These are phyloP conservation scores for Scheffersomyces lignicola DNA, from an alignment of 1,139 yeast species.

Conservation along the genomic window DNA sequence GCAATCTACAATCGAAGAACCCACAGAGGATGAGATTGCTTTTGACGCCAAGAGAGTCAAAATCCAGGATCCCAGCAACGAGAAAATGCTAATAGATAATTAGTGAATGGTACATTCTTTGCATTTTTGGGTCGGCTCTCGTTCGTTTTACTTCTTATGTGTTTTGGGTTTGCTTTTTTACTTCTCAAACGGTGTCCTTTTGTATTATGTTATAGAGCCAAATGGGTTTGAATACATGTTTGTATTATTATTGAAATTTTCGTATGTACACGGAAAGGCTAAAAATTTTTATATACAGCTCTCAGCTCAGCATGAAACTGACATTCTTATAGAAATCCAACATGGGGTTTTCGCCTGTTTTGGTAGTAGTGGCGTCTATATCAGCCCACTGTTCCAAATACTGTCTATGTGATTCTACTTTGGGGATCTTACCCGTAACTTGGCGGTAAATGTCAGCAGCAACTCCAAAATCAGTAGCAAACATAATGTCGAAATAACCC, in stretches of 20 bases:
- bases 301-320: conserved; percentile 53
- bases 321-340: conserved; percentile 76
- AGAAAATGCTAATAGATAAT: conserved; percentile 1
- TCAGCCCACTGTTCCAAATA: conserved; percentile 76
- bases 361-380: conserved; percentile 63
- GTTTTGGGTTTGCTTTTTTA: conserved; percentile 1
- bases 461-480: conserved; percentile 74
- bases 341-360: conserved; percentile 87
- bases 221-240: conserved; percentile 6
- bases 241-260: conserved; percentile 9
- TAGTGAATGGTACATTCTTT: neutral
- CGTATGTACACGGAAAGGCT: too few species aligned
- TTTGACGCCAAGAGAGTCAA: conserved; percentile 3
- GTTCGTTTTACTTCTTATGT: neutral
- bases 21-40: neutral
- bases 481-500: conserved; percentile 85
- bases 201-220: conserved; percentile 7
- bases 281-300: too few species aligned
- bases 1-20: conserved; percentile 2
- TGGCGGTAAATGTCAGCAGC: conserved; percentile 63
- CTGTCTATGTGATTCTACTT: conserved; percentile 58
- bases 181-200: conserved; percentile 4
- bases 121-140: neutral
- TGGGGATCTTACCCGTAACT: conserved; percentile 62
- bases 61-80: neutral